phyloP scores from a whole-genome alignment of 2,329 filamentous ascomycete species.

The Colletotrichum lupini region DNA sequence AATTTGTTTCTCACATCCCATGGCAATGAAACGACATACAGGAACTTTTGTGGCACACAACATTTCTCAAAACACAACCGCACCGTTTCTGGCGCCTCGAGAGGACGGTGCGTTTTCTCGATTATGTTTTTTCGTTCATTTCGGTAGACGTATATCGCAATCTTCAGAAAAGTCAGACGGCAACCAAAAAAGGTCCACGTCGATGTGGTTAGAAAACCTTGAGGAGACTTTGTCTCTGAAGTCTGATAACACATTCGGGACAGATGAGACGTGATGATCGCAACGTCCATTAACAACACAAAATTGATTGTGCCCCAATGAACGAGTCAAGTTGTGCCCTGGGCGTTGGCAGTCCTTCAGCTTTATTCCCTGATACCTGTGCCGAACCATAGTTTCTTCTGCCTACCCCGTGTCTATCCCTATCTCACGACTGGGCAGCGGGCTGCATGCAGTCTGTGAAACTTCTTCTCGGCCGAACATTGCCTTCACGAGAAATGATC shows the following conservation, averaged over 20 bases:
- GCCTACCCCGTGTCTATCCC: not conserved
- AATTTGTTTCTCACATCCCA: no score
- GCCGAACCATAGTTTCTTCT: not conserved
- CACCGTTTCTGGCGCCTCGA: not conserved
- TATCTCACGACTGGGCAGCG: not conserved
- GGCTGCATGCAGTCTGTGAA: not conserved
- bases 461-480: not conserved
- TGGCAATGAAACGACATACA: no score
- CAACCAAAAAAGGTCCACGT: not conserved
- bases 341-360: not conserved
- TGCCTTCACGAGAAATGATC: not conserved
- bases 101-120: not conserved
- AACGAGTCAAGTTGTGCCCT: not conserved
- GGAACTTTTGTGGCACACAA: no score
- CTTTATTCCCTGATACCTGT: no score
- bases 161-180: not conserved
- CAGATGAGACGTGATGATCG: not conserved
- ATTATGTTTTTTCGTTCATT: not conserved
- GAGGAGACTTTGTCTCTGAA: no score
- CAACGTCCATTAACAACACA: not conserved
- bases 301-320: not conserved
- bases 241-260: not conserved
- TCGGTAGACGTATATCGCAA: slow-evolving; percentile 18
- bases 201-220: not conserved
- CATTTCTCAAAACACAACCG: no score